Conservation (phyloP, 1,284 basidiomycete species). For the Schizopora paradoxa region DNA sequence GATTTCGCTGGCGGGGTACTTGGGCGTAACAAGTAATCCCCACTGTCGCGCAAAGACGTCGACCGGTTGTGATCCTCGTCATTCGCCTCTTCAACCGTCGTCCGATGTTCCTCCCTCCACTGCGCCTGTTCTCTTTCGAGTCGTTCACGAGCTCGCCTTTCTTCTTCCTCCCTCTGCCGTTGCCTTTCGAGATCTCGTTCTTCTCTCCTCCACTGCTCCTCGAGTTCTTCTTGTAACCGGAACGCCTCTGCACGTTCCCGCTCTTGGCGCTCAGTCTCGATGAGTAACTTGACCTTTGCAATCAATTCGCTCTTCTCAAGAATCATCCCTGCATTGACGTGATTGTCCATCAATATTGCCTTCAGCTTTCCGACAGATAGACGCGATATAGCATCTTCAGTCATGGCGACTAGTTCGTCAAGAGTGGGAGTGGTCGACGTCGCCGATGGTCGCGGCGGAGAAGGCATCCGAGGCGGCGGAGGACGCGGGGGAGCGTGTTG, state of each 20-base stretch:
- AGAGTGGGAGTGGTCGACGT: too few relatives aligned
- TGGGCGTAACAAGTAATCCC: constrained; percentile 1
- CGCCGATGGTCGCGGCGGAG: constrained; percentile 28
- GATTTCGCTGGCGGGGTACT: constrained; percentile 3
- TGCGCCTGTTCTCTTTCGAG: constrained; percentile 35
- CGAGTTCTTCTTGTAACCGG: constrained; percentile 20
- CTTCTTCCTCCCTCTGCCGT: constrained; percentile 35
- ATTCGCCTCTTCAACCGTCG: constrained; percentile 32
- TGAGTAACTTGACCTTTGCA: constrained; percentile 53
- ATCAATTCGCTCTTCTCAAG: constrained; percentile 76
- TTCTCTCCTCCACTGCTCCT: constrained; percentile 18
- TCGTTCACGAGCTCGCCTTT: constrained; percentile 37
- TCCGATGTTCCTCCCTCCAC: constrained; percentile 30
- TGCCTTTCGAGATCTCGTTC: constrained; percentile 26
- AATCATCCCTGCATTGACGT: constrained; percentile 54
- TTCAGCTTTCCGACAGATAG: constrained; percentile 68
- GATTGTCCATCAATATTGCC: constrained; percentile 68
- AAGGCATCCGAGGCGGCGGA: constrained; percentile 26
- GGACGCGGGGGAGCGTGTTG: constrained; percentile 32
- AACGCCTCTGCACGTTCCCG: constrained; percentile 37
- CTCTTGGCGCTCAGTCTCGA: constrained; percentile 62
- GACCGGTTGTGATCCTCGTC: constrained; percentile 4
- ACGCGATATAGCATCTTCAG: constrained; percentile 45
- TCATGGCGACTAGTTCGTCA: constrained; percentile 60
- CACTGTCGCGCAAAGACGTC: background rate